Evolutionary conservation across 495 filamentous ascomycete genomes (phyloP).

Genomic region (Usnea hakonensis): DNA sequence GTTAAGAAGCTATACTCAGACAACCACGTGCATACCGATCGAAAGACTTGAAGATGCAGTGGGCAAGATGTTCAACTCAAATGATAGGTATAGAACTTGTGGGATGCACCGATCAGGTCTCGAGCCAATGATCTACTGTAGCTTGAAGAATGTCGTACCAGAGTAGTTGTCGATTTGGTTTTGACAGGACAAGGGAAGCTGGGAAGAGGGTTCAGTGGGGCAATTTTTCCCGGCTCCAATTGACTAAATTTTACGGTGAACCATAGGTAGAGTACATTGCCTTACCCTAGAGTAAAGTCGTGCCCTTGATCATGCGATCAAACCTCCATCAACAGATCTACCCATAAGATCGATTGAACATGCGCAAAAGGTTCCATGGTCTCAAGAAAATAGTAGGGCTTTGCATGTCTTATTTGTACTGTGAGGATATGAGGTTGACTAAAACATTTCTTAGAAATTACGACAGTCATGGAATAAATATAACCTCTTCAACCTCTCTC

Average conservation of each 20-base stretch:
- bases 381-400: constrained; percentile 53
- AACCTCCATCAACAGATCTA: not conserved
- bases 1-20: not conserved
- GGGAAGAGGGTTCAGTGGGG: constrained; percentile 3
- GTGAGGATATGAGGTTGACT: not conserved
- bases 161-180: not conserved
- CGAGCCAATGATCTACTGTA: not conserved
- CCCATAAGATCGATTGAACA: constrained; percentile 30
- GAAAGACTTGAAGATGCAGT: not conserved
- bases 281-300: not conserved
- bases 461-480: constrained; percentile 97
- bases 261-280: not conserved
- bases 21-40: not conserved
- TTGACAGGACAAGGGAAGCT: not conserved
- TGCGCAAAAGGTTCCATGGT: constrained; percentile 54
- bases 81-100: not conserved
- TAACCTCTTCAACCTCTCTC: constrained; percentile 81
- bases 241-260: not conserved
- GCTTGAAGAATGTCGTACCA: not conserved
- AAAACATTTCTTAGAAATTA: constrained; percentile 56
- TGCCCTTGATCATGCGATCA: not conserved
- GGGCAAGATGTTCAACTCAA: not conserved
- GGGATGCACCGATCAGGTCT: not conserved
- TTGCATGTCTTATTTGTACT: not conserved
- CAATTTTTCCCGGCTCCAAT: constrained; percentile 11